These are phyloP conservation scores for Stephania cephalantha DNA, from an alignment of 164 flowering plant species.

Conservation along the genomic window DNA sequence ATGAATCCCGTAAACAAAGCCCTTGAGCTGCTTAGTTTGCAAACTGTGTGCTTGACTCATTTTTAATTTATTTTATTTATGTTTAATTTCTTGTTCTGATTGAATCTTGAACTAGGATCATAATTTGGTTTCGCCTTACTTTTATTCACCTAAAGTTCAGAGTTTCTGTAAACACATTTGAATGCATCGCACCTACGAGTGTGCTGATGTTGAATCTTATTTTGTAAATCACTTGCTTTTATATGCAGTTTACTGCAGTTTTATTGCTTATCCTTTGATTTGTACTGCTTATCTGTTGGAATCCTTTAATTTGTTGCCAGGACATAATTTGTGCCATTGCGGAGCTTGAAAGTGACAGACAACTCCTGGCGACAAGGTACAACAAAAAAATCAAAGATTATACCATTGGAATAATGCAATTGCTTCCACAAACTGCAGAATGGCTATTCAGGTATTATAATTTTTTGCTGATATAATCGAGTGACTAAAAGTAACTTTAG, in stretches of 20 bases:
- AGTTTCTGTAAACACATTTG: neutral
- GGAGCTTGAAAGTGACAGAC: constrained; percentile 82
- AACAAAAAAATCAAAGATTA: constrained; percentile 54
- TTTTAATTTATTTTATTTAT: too few relatives aligned
- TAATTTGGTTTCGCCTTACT: too few relatives aligned
- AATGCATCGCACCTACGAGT: neutral
- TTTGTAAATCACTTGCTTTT: neutral
- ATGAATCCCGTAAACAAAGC: too few relatives aligned
- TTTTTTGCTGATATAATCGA: neutral
- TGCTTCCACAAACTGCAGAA: constrained; percentile 57
- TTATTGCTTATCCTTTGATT: neutral
- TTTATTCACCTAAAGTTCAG: neutral
- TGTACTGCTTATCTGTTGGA: neutral
- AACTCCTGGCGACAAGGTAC: constrained; percentile 50
- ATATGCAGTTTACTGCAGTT: neutral
- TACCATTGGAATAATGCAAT: constrained; percentile 72
- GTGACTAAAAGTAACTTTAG: too few relatives aligned
- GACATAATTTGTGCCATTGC: constrained; percentile 85
- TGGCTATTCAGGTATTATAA: constrained; percentile 54
- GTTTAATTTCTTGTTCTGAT: too few relatives aligned
- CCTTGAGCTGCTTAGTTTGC: too few relatives aligned
- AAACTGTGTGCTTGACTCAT: too few relatives aligned
- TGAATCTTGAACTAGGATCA: too few relatives aligned
- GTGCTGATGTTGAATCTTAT: neutral
- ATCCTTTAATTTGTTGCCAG: constrained; percentile 27